Conservation (phyloP, 2,329 filamentous ascomycete species). For the Xylaria arbuscula region DNA sequence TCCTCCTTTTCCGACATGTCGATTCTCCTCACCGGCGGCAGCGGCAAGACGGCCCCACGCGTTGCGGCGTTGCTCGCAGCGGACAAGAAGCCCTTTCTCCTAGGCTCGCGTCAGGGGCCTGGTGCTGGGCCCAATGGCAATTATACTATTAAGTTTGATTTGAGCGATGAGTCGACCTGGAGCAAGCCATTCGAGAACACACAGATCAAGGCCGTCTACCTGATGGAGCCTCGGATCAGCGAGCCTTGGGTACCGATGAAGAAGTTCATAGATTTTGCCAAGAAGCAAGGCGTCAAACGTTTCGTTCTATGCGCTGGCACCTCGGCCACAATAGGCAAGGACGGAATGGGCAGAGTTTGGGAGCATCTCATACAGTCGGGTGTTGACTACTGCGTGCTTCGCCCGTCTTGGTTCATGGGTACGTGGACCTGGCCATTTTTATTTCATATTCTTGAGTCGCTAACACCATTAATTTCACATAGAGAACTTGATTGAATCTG, state of each 20-base stretch:
- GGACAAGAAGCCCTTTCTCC: constrained; percentile 36
- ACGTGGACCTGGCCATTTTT: not conserved
- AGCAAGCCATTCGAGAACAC: constrained; percentile 18
- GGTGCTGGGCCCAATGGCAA: not conserved
- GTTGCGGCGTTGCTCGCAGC: constrained; percentile 36
- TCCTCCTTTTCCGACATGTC: constrained; percentile 35
- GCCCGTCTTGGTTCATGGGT: constrained; percentile 45
- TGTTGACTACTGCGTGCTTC: constrained; percentile 41
- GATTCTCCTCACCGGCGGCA: constrained; percentile 40
- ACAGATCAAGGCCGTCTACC: constrained; percentile 33
- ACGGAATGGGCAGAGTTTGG: constrained; percentile 42
- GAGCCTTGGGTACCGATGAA: constrained; percentile 31
- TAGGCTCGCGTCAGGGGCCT: constrained; percentile 36
- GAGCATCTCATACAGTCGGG: constrained; percentile 38
- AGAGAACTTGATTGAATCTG: constrained; percentile 39
- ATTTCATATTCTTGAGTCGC: constrained; percentile 7
- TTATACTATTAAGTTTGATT: constrained; percentile 36
- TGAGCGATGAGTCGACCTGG: constrained; percentile 39
- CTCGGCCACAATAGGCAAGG: constrained; percentile 35
- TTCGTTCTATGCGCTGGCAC: constrained; percentile 41
- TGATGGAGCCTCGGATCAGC: constrained; percentile 37
- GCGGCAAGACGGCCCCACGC: constrained; percentile 41
- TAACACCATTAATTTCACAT: constrained; percentile 11
- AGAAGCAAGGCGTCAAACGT: constrained; percentile 36
- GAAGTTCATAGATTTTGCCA: constrained; percentile 40